Base-by-base conservation (phyloP, 1,284 basidiomycete genomes). In the Taiwanofungus camphoratus region DNA sequence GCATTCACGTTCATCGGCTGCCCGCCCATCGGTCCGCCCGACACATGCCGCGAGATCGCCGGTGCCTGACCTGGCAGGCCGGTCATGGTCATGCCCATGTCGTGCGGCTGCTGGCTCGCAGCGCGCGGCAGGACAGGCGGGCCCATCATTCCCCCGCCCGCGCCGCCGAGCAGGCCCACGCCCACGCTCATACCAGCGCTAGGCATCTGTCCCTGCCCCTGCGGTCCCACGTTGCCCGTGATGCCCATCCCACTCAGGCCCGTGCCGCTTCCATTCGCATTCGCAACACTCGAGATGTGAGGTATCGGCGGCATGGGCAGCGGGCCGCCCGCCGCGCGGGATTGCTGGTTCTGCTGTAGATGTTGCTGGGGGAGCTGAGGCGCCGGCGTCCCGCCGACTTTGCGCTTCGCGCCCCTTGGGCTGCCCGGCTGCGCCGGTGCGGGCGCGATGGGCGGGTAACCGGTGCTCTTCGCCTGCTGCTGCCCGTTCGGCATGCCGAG, bases 361-460 rank as follows among this genome's bases (percentile, higher is more conserved):
- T 44, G 45, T 31, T 46, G 47, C 29, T 45, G 43, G 12, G 22
- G 21, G 12, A 35, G 30, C 20, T 40, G 24, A 1, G 52, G 53
- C 0, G 22, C 51, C 6, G 54, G 54, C 3, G 55, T 57, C 21
- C 45, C 56, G 13, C 51, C 51, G 5, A 52, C 37, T 41, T 47
- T 56, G 39, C 58, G 51, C 51, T 59, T 60, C 39, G 48, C 43
- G 9, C 54, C 55, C 11, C 46, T 46, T 2, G 62, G 62, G 11
- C 54, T 56, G 7, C 53, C 53, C 0, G 50, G 44, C 13, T 41
- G 36, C 6, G 49, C 42, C 5, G 59, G 59, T 0, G 59, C 56
- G 4, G 56, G 56, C 15, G 59, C 58, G 48, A 58, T 59, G 5
- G 56, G 54, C 35, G 56, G 38, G 38, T 54, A 59, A 2, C 55